A percentile compares a stretch with the other conserved stretches of the same genome.
phyloP scores from a whole-genome alignment of 306 rosid genomes.

The Astragalus membranaceus region DNA sequence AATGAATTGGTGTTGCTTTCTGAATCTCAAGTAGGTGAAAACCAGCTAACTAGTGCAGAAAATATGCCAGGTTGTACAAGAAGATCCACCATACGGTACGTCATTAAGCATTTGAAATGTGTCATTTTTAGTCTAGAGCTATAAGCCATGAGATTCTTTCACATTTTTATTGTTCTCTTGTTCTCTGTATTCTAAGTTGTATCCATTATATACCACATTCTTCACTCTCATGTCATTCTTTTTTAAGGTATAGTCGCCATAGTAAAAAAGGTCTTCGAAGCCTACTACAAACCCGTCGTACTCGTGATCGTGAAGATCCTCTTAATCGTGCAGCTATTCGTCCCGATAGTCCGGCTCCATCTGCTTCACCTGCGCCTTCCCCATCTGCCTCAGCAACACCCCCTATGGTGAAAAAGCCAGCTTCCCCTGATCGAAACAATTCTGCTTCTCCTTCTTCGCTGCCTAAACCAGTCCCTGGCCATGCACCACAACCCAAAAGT shows the following conservation, averaged over 20 bases:
- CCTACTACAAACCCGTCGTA: background rate
- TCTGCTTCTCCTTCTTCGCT: constrained; percentile 31
- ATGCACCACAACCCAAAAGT: background rate
- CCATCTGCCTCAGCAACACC: constrained; percentile 13
- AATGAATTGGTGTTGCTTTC: constrained; percentile 46
- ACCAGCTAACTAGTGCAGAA: constrained; percentile 30
- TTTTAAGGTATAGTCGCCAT: constrained; percentile 32
- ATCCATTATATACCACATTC: background rate
- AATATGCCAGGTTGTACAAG: constrained; percentile 35
- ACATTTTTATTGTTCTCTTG: background rate
- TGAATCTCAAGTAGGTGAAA: constrained; percentile 73
- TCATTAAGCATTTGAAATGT: constrained; percentile 24
- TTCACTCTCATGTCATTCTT: constrained; percentile 8
- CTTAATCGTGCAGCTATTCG: background rate
- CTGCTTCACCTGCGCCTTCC: constrained; percentile 3
- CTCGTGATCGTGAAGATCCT: background rate
- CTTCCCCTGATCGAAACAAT: background rate
- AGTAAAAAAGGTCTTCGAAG: constrained; percentile 26
- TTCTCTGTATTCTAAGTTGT: background rate
- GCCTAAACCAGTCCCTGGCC: background rate
- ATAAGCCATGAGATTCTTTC: background rate
- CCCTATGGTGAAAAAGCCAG: background rate
- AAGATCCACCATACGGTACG: constrained; percentile 45
- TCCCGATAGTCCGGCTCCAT: background rate
- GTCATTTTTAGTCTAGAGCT: background rate